These are phyloP conservation scores for Diaporthe vexans DNA, from an alignment of 2,329 filamentous ascomycete species.

Conservation along the genomic window DNA sequence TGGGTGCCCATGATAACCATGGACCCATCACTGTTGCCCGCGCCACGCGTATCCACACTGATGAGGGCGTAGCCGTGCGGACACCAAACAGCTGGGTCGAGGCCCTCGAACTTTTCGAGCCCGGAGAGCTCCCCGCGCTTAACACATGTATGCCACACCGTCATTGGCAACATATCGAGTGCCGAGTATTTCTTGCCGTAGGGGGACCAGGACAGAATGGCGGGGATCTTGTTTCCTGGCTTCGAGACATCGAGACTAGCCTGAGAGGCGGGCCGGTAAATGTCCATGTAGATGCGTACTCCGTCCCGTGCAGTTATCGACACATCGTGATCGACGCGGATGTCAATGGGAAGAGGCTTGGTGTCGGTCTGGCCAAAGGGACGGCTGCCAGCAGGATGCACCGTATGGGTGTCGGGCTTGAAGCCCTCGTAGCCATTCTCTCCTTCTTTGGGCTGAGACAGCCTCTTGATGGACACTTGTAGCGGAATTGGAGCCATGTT, in stretches of 20 bases:
- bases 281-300: conserved; percentile 56
- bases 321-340: conserved; percentile 57
- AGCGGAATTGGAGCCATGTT: conserved; percentile 41
- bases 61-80: conserved; percentile 49
- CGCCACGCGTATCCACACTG: conserved; percentile 49
- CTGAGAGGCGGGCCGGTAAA: conserved; percentile 55
- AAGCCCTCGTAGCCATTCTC: conserved; percentile 58
- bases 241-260: conserved; percentile 35
- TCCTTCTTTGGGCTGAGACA: conserved; percentile 51
- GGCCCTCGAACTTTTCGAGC: conserved; percentile 50
- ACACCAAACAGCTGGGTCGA: conserved; percentile 50
- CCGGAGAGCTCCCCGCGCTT: conserved; percentile 44
- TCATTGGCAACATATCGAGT: conserved; percentile 55
- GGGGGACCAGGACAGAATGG: conserved; percentile 58
- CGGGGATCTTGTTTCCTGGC: conserved; percentile 54
- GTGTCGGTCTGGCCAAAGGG: conserved; percentile 48
- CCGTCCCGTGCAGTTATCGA: conserved; percentile 58
- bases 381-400: conserved; percentile 53
- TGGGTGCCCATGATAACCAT: conserved; percentile 46
- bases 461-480: conserved; percentile 43
- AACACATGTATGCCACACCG: conserved; percentile 55
- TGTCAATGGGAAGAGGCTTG: conserved; percentile 52
- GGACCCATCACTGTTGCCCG: conserved; percentile 47
- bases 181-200: conserved; percentile 61
- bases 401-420: conserved; percentile 53